Evolutionary conservation across 768 basidiomycete genomes (phyloP).

Genomic region (Tricholoma hemisulphureum): DNA sequence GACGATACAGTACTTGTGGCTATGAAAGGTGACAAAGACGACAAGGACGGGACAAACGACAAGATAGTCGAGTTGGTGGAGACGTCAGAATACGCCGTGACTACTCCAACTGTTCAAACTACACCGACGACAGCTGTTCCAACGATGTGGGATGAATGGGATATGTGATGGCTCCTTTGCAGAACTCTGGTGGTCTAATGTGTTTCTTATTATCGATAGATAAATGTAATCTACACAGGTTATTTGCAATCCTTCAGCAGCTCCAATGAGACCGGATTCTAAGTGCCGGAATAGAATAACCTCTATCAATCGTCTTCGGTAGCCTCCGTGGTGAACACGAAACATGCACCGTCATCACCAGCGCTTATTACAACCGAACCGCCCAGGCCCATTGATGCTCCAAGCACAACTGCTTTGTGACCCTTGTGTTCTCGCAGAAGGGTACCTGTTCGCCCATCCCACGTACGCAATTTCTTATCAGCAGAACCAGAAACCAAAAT

Average conservation of each 20-base stretch:
- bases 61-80: constrained; percentile 66
- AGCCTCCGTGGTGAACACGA: constrained; percentile 74
- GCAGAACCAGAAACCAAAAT: constrained; percentile 84
- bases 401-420: constrained; percentile 75
- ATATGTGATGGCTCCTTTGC: constrained; percentile 42
- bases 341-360: constrained; percentile 85
- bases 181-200: neutral
- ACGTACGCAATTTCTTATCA: constrained; percentile 83
- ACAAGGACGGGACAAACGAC: constrained; percentile 56
- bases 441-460: constrained; percentile 87
- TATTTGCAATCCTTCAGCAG: neutral
- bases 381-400: constrained; percentile 65
- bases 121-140: constrained; percentile 21
- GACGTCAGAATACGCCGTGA: constrained; percentile 54
- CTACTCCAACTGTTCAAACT: constrained; percentile 30
- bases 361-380: constrained; percentile 82
- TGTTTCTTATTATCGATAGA: neutral
- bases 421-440: constrained; percentile 80
- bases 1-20: constrained; percentile 58
- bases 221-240: neutral
- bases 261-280: neutral
- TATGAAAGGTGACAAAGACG: constrained; percentile 60
- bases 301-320: constrained; percentile 30
- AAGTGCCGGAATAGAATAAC: neutral
- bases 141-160: constrained; percentile 73